Evolutionary conservation across 2,329 filamentous ascomycete genomes (phyloP), one percentile per base, ranked within the genome.

Genomic region (Aureobasidium lini): DNA sequence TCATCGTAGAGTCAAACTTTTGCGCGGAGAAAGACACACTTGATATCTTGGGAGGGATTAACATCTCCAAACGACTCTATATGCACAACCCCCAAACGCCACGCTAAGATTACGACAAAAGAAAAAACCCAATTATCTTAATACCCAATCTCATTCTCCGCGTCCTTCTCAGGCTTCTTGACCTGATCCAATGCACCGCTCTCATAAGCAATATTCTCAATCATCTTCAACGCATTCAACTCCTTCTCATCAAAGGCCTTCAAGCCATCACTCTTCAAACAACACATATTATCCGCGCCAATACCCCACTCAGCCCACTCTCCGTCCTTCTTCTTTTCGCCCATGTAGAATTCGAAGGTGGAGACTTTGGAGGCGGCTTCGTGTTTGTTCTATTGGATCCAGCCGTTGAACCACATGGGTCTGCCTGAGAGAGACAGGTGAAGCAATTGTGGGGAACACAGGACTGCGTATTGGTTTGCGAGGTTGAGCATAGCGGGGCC

Each of bases 361-460:
- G 68, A 68, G 40, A 74, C 72, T 46, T 70, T 64, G 31, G 69
- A 65, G 43, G 67, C 66, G 18, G 70, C 67, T n/a, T 71, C 69
- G 62, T 73, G 76, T 60, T 77, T 78, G 66, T 73, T 75, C 29
- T 68, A 65, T 5, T 76, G 65, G 13, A 75, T 65, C 72, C 76
- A 77, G 54, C 76, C 76, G 62, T 78, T 78, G 68, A 77, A 77
- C 76, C 76, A 77, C 6, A 78, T 66, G 1, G 76, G 76, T 48
- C 65, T 71, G 28, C 71, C 74, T 7, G 70, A 67, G 5, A 65
- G 42, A 53, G 75, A 74, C 5, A 78, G 68, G 62, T 79, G 76
- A 2, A 78, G 69, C 5, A 78, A 70, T 61, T 79, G 76, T 2
- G 76, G 74, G 0, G 73, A 70, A 63, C 76, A 78, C 48, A 78